Conservation (phyloP, 805 yeast species). For the Teunomyces aglyptinius region DNA sequence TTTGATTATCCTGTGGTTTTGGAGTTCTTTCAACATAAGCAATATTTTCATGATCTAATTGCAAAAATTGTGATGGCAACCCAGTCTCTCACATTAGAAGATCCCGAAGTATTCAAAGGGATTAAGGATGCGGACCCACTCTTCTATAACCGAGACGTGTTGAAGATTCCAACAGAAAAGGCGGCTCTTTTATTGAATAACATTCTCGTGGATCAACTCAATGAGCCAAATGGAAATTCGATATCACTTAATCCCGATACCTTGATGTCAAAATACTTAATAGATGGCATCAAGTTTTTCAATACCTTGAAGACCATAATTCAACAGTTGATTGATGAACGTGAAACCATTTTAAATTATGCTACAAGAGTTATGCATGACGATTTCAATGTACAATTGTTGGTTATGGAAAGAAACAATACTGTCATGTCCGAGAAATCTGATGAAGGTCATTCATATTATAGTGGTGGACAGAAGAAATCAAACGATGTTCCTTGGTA, state of each 20-base stretch:
- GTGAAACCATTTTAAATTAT: constrained; percentile 67
- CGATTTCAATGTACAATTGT: constrained; percentile 59
- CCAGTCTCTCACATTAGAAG: constrained; percentile 67
- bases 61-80: constrained; percentile 61
- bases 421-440: constrained; percentile 35
- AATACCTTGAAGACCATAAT: constrained; percentile 41
- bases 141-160: constrained; percentile 37
- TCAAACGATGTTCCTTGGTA: constrained; percentile 63
- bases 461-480: constrained; percentile 31
- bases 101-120: constrained; percentile 71
- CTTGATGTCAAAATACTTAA: constrained; percentile 36
- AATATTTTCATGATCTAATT: constrained; percentile 61
- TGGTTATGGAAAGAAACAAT: constrained; percentile 47
- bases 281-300: constrained; percentile 32
- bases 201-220: constrained; percentile 47
- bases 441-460: constrained; percentile 35
- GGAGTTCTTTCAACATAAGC: constrained; percentile 77
- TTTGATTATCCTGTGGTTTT: constrained; percentile 53
- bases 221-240: constrained; percentile 30
- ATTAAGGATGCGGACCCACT: constrained; percentile 54
- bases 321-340: constrained; percentile 63
- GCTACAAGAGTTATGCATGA: constrained; percentile 78
- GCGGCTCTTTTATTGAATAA: constrained; percentile 48
- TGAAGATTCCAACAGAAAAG: constrained; percentile 45
- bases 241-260: constrained; percentile 42